These are phyloP conservation scores for Cryptosporidium xiaoi DNA, from an alignment of 169 alveolate species.

Conservation along the genomic window DNA sequence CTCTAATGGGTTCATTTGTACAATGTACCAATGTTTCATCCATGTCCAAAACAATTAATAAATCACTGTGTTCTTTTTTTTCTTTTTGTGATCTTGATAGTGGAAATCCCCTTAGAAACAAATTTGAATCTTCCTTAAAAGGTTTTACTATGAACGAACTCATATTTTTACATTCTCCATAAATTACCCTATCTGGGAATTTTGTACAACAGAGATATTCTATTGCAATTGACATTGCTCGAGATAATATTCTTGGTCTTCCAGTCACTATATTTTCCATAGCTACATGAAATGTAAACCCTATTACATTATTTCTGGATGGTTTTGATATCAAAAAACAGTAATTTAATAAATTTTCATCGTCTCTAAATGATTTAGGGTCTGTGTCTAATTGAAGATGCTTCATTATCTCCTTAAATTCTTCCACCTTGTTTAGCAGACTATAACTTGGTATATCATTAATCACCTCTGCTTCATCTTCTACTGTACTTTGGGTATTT, in stretches of 20 bases:
- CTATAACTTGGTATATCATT: not conserved
- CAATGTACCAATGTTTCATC: constrained; percentile 88
- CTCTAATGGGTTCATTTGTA: constrained; percentile 78
- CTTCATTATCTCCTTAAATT: constrained; percentile 33
- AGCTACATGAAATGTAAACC: constrained; percentile 62
- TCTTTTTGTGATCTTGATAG: not conserved
- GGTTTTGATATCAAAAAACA: constrained; percentile 45
- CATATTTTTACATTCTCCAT: constrained; percentile 12
- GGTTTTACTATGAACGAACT: constrained; percentile 10
- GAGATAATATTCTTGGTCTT: constrained; percentile 53
- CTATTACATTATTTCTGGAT: constrained; percentile 14
- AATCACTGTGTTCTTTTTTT: not conserved
- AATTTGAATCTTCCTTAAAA: not conserved
- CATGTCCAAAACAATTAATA: constrained; percentile 81
- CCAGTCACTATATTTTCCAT: constrained; percentile 58
- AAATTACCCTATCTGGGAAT: constrained; percentile 26
- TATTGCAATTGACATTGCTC: constrained; percentile 35
- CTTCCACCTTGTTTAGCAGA: constrained; percentile 14
- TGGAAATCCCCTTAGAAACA: not conserved
- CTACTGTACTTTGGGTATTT: constrained; percentile 15
- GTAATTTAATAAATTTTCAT: constrained; percentile 48
- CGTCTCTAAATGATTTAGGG: constrained; percentile 33
- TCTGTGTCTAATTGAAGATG: constrained; percentile 27
- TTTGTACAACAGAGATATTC: constrained; percentile 56
- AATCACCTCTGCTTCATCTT: not conserved